Base-by-base conservation (phyloP, 2,329 filamentous ascomycete genomes). In the Diplocarpon mali region DNA sequence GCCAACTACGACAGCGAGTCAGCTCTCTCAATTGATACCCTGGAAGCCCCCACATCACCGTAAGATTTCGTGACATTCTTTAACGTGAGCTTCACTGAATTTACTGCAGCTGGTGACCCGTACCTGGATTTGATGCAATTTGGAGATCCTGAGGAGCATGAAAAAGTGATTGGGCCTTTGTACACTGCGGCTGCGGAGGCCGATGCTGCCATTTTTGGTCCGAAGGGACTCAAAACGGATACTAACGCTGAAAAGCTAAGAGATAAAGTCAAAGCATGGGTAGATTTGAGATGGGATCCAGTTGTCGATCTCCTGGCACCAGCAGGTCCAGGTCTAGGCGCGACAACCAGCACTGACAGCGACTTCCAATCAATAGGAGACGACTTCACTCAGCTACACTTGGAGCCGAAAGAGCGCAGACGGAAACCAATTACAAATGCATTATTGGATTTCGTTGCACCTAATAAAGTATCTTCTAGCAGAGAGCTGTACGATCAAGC, bases 41-140 rank as follows among this genome's bases (percentile, higher is more conserved):
- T 81, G 78, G 78, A 67, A 72, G 51, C 59, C 73, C 5, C 76
- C 77, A 2, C 69, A 78, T 55, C 69, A 75, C 16, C 44, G 57
- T 59, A 53, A 50, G 57, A 51, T 27, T 29, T 30, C 17, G 10
- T 14, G 9, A 35, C 34, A 10, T 35, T 16, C 15, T 27, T 27
- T 38, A 3, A 20, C 7, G 36, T 4, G 13, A 38, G 11, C 13
- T 15, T 28, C 36, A 35, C 34, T 35, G 34, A 35, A 14, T 20
- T 35, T 32, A 40, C 62, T 67, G 13, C 40, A 76, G 75, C 72
- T 52, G 68, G 67, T 9, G 60, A 66, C 1, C 64, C 67, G 2
- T 79, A 80, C 50, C 70, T 74, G 40, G 67, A 67, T 38, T 59
- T 78, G 17, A 75, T 81, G 68, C 67, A 71, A 15, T 77, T 82